Evolutionary conservation across 192 early-diverging fungal species (phyloP).

Genomic region (Coemansia umbellata): DNA sequence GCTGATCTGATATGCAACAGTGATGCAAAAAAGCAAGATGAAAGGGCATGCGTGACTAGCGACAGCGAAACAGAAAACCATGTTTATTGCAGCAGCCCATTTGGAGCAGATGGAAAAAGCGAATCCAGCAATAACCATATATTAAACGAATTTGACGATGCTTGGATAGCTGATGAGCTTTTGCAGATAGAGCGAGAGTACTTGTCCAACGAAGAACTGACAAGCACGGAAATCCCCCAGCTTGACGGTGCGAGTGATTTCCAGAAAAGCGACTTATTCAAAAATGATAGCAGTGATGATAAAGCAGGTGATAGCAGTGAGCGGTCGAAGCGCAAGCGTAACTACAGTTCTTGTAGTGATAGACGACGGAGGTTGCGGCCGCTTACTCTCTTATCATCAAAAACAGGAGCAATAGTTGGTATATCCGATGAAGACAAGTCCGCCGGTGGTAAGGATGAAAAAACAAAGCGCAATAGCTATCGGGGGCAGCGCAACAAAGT

Average conservation of each 20-base stretch:
- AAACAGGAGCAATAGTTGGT: neutral
- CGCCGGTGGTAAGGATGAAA: no score
- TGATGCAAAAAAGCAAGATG: neutral
- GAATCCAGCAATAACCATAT: neutral
- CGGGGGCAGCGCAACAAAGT: neutral
- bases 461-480: no score
- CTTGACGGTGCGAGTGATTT: neutral
- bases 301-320: no score
- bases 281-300: no score
- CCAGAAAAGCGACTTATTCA: neutral
- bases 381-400: neutral
- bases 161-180: constrained; percentile 15
- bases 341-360: no score
- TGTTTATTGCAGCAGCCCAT: neutral
- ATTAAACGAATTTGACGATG: constrained; percentile 1
- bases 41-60: neutral
- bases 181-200: neutral
- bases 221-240: neutral
- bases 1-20: neutral
- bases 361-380: neutral
- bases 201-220: neutral
- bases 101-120: neutral
- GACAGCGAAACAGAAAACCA: neutral
- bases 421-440: neutral
- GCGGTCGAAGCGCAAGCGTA: neutral